Evolutionary conservation across 176 grass and related monocot genomes (phyloP), one percentile per base, ranked within the genome.

Genomic region (Ensete glaucum): DNA sequence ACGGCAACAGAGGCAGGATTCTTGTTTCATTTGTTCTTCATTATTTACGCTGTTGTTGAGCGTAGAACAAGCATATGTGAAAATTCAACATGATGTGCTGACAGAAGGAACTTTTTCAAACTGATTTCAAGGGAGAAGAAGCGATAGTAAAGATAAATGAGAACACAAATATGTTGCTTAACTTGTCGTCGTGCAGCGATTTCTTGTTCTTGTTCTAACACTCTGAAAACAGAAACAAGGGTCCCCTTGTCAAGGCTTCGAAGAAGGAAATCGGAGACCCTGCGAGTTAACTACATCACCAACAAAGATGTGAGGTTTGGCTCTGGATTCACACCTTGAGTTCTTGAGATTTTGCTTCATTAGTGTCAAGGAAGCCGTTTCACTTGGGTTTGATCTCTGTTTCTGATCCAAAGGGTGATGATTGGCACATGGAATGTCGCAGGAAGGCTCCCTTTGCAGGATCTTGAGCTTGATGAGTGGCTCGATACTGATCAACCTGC

Each of bases 281-380:
- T 91, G 3, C 77, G 80, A 26, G 74, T 91, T 72, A 88, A 74
- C 79, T 91, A 91, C 62, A 85, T 91, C 80, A 88, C 55, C 62
- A 91, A 67, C 57, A 85, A 88, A 80, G 89, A 91, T 73, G 77
- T 91, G 73, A 91, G 89, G 89, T 88, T 79, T 75, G 85, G 17
- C 19, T 71, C 81, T 81, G 49, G 48, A 11, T 17, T 67, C 54
- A 59, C 16, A 22, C 20, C 20, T 6, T 6, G 8, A 69, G 23
- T 10, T 85, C 14, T 81, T 22, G 10, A 50, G 23, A n/a, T 26
- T 66, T 67, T 55, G 34, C 4, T 6, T 43, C 34, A 43, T 43
- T 5, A 43, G 34, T 4, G 5, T 43, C 34, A 6, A 0, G 34
- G 34, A 43, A 43, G 4, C 34, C 5, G 4, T 43, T 43, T 43